These are phyloP conservation scores for Arctium minus DNA, from an alignment of 129 eudicot genomes.

Conservation along the genomic window DNA sequence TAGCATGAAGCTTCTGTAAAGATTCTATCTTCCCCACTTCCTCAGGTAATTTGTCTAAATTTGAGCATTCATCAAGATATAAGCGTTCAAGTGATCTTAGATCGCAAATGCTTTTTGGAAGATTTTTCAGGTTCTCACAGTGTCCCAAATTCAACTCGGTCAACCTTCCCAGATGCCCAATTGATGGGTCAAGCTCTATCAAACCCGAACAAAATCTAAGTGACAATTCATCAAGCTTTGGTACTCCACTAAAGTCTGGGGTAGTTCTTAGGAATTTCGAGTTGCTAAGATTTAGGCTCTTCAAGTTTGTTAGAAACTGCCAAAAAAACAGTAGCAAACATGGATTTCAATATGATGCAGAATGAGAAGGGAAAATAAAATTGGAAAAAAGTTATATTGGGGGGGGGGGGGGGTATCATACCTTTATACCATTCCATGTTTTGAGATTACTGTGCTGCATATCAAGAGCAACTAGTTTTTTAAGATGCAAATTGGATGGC, in stretches of 20 bases:
- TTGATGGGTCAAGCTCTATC: constrained; percentile 25
- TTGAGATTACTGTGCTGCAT: constrained; percentile 17
- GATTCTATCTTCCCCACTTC: not conserved
- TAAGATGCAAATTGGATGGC: constrained; percentile 9
- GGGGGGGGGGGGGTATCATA: not conserved
- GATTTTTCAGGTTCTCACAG: constrained; percentile 19
- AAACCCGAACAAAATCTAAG: constrained; percentile 27
- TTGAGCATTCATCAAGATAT: constrained; percentile 11
- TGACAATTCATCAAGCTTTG: constrained; percentile 22
- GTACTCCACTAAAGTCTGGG: constrained; percentile 15
- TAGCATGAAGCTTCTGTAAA: constrained; percentile 3
- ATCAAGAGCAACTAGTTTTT: constrained; percentile 24
- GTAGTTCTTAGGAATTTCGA: constrained; percentile 16
- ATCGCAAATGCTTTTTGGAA: constrained; percentile 24
- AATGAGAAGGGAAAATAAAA: not conserved
- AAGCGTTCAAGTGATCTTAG: constrained; percentile 18
- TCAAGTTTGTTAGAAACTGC: constrained; percentile 23
- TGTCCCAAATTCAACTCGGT: constrained; percentile 24
- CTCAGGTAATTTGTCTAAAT: constrained; percentile 17
- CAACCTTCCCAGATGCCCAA: constrained; percentile 27
- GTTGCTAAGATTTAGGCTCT: constrained; percentile 27
- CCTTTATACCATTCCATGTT: constrained; percentile 16
- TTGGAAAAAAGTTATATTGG: not conserved
- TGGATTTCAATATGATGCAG: not conserved
- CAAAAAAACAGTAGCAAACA: not conserved